Evolutionary conservation across 2,329 filamentous ascomycete genomes (phyloP), one percentile per base, ranked within the genome.

Genomic region (Aspergillus flavus): DNA sequence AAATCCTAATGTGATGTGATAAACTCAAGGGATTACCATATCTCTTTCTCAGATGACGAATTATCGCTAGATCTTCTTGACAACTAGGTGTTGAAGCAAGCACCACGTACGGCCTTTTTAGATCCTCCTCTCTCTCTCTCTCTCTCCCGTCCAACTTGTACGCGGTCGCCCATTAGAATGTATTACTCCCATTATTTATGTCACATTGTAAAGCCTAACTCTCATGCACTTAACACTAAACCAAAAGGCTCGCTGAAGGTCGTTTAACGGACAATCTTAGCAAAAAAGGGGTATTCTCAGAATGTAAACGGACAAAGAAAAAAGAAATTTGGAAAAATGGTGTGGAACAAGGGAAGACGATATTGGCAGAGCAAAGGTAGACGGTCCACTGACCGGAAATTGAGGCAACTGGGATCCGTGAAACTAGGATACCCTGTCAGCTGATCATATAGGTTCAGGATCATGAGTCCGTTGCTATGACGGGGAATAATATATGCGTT

Each of bases 201-300:
- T 59, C 66, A 56, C 53, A 63, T 64, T 62, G 52, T 23, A 58
- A 46, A 54, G 64, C 56, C 58, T 60, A 62, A 68, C 60, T 67
- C 67, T 43, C 64, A 58, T 59, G 46, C 30, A 62, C 36, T 55
- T 57, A 57, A 68, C 62, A 62, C 65, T 68, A 67, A 63, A 68
- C 63, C 63, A 62, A 67, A 69, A 61, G 66, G 64, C 66, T 72
- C 70, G 67, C 68, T 65, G 64, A 73, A 65, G 57, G 59, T 68
- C 68, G 68, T 70, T 60, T 62, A 73, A 73, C 69, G 65, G 74
- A 74, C 69, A 53, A 70, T 66, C 72, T 64, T 67, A 69, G 66
- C 67, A 68, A 63, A 68, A 64, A 70, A 69, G 71, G 74, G 74
- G 74, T 76, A 76, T 76, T 76, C 71, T 65, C 63, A 70, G 71